Conservation (phyloP, 352 stramenopile species). For the Phytophthora sansomeana region DNA sequence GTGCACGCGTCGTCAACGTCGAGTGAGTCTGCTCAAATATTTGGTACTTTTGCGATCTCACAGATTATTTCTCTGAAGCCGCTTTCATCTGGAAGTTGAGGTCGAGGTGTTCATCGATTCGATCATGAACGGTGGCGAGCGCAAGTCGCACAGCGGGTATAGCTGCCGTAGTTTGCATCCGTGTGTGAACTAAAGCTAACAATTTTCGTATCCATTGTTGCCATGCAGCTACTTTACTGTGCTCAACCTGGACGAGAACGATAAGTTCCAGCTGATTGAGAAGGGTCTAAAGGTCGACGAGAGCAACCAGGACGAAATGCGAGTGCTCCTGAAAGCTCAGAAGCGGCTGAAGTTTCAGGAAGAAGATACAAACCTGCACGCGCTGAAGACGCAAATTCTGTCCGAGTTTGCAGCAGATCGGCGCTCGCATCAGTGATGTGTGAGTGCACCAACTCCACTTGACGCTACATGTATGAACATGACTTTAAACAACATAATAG, state of each 20-base stretch:
- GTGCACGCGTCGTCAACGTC: slow-evolving; percentile 59
- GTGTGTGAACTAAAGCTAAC: neutral
- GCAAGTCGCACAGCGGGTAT: slow-evolving; percentile 56
- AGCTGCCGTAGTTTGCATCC: neutral
- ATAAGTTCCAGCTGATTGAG: slow-evolving; percentile 42
- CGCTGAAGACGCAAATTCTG: slow-evolving; percentile 31
- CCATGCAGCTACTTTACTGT: slow-evolving; percentile 57
- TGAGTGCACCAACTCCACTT: slow-evolving; percentile 2
- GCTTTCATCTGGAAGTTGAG: slow-evolving; percentile 54
- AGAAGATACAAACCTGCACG: slow-evolving; percentile 45
- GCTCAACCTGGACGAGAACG: slow-evolving; percentile 45
- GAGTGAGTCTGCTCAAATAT: slow-evolving; percentile 6
- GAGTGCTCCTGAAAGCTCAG: slow-evolving; percentile 49
- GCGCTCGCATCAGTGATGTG: slow-evolving; percentile 19
- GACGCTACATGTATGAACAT: slow-evolving; percentile 3
- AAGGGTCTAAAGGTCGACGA: slow-evolving; percentile 43
- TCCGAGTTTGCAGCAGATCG: slow-evolving; percentile 29
- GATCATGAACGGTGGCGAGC: slow-evolving; percentile 23
- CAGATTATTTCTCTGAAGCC: slow-evolving; percentile 23
- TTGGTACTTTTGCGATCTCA: neutral
- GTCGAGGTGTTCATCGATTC: slow-evolving; percentile 54
- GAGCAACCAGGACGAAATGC: slow-evolving; percentile 44
- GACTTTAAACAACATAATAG: neutral
- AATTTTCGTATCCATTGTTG: too few species aligned
- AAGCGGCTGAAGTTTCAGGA: slow-evolving; percentile 51